Evolutionary conservation across 1,139 yeast genomes (phyloP), one percentile per base, ranked within the genome.

Genomic region (Kurtzmaniella quercitrusa): DNA sequence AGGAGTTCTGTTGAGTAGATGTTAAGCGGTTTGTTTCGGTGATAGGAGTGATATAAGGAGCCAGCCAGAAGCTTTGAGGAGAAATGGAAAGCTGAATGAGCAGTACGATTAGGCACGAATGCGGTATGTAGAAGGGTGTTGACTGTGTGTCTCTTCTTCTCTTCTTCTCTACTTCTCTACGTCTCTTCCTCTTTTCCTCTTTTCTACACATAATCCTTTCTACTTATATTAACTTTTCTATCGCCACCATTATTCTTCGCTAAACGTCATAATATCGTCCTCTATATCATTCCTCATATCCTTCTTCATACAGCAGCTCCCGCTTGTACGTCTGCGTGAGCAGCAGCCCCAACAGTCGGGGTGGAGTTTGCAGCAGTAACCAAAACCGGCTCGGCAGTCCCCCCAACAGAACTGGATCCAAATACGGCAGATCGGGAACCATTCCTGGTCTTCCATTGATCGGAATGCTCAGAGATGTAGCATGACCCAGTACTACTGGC

Each of bases 341-440:
- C 38, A 15, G 34, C 25, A 27, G 38, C n/a, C 25, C 27, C 27
- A 36, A 19, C 38, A 36, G 38, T 33, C 63, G 49, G 7, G 83
- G 82, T 1, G 82, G 82, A 0, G 82, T 75, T 45, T 74, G 76
- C 18, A 75, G 70, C 16, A 73, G 66, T 37, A 79, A 59, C 73
- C 79, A 74, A 50, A 78, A 76, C 41, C 78, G 58, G 5, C 82
- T 76, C 1, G 84, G 84, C 2, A 81, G 76, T 1, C 79, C 80
- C 2, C 77, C 76, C 16, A 78, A 43, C 2, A 82, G 77, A 0
- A 75, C 68, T 1, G 84, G 82, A 44, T 67, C 73, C 46, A 78
- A 59, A 47, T 65, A 67, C 1, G 83, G 83, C 1, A 81, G 75
- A 46, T 75, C 81, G 0, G 83, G 82, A 3, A 62, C 60, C 7